These are phyloP conservation scores for Ananas comosus DNA, from an alignment of 176 grass and related monocot genomes.

Conservation along the genomic window DNA sequence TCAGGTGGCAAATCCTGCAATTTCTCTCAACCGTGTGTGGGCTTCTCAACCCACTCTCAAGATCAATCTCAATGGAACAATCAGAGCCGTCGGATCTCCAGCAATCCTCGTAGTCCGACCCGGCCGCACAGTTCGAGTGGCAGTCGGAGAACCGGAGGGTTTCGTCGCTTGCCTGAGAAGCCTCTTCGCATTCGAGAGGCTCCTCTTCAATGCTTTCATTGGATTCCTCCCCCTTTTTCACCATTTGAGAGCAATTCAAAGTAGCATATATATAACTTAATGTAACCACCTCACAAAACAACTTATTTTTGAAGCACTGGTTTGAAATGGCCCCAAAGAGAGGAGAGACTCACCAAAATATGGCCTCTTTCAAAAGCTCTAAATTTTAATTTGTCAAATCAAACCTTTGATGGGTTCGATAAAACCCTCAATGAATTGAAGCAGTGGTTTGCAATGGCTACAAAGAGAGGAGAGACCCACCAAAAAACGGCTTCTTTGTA, in stretches of 20 bases:
- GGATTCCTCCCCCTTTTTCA: slow-evolving; percentile 19
- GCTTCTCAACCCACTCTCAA: not conserved
- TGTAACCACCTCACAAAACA: not conserved
- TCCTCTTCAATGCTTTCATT: slow-evolving; percentile 24
- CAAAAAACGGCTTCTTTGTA: no score
- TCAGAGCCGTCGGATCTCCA: not conserved
- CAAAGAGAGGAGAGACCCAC: no score
- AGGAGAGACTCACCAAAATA: no score
- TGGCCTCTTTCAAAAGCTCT: no score
- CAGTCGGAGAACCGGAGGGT: slow-evolving; percentile 66
- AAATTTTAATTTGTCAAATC: no score
- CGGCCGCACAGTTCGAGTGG: slow-evolving; percentile 16
- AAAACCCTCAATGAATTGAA: no score
- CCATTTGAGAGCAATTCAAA: slow-evolving; percentile 13
- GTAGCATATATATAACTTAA: not conserved
- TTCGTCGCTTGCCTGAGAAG: slow-evolving; percentile 24
- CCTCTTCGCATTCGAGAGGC: not conserved
- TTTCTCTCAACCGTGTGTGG: not conserved
- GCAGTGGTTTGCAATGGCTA: no score
- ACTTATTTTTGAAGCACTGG: no score
- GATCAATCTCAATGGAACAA: not conserved
- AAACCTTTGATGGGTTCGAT: no score
- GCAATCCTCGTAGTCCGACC: not conserved
- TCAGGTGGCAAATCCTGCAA: slow-evolving; percentile 96
- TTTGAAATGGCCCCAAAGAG: no score